Evolutionary conservation across 148 eudicot genomes (phyloP), one percentile per base, ranked within the genome.

Genomic region (Oxyria digyna): DNA sequence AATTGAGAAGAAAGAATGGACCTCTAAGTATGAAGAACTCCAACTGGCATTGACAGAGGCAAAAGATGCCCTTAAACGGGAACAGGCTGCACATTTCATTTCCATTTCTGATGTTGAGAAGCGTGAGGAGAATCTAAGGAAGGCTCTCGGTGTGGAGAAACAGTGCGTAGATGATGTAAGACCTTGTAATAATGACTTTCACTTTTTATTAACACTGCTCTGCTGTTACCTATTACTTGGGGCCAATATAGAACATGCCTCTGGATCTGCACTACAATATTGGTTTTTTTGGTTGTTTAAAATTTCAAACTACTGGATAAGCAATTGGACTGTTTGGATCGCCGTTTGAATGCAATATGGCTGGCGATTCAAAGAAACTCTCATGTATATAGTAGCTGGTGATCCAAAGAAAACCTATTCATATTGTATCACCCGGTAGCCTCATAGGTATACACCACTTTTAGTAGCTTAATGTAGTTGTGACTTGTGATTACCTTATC

Each of bases 1-100:
- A 82, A 82, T 94, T 71, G 99, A 94, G 84, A 94, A 94, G 71
- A 90, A 91, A 76, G 97, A 94, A 29, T 91, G 88, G 97, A 71
- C 74, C 17, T 80, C 88, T n/a, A 88, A 88, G 79, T 79, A 78
- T 71, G 97, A 94, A 72, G 93, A 91, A 71, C 82, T 90, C 52
- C 79, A 75, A 72, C 82, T 74, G 65, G 83, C 80, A 15, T 54
- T 87, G 52, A 73, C 74, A 14, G 91, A 91, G 69, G 79, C 84
- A 62, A 84, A 80, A 66, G 92, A 84, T 40, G 40, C 75, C 26
- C 83, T 88, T 12, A 87, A 87, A 77, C 82, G 97, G 67, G 99
- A 94, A 77, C 93, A 91, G 78, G 75, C 80, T 8, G 89, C 92
- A 10, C 96, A 94, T 80, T 69, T 76, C 15, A 83, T 83, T 78